These are phyloP conservation scores for Aristolochia californica DNA, from an alignment of 164 flowering plant species.

Conservation along the genomic window DNA sequence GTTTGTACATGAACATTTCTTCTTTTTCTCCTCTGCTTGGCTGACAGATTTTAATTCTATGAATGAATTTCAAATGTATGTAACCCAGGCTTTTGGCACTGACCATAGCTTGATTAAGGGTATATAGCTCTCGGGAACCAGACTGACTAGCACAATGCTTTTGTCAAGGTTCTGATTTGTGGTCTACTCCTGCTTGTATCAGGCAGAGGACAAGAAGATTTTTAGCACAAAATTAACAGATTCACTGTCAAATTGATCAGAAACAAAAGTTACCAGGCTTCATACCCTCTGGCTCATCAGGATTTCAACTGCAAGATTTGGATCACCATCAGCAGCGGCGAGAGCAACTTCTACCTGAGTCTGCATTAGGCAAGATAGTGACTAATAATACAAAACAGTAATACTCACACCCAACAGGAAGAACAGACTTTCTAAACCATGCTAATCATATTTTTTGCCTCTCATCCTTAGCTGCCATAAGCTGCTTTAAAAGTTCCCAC, in stretches of 20 bases:
- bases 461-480: not conserved
- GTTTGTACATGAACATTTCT: too few relatives aligned
- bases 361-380: constrained; percentile 25
- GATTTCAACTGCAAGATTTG: constrained; percentile 80
- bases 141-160: too few relatives aligned
- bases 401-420: too few relatives aligned
- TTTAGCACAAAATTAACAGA: not conserved
- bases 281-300: constrained; percentile 85
- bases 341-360: constrained; percentile 95
- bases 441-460: not conserved
- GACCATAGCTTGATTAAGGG: too few relatives aligned
- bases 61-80: too few relatives aligned
- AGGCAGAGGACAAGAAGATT: not conserved
- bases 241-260: not conserved
- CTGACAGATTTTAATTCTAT: too few relatives aligned
- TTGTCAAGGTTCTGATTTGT: not conserved
- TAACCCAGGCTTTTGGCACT: too few relatives aligned
- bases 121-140: too few relatives aligned
- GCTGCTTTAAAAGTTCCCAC: not conserved
- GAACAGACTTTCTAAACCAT: too few relatives aligned
- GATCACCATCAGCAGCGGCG: constrained; percentile 87
- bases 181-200: constrained; percentile 10
- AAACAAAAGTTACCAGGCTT: constrained; percentile 1
- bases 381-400: not conserved
- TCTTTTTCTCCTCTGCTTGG: too few relatives aligned